Evolutionary conservation across 1,284 basidiomycete genomes (phyloP).

Genomic region (Leccinum proliferum): DNA sequence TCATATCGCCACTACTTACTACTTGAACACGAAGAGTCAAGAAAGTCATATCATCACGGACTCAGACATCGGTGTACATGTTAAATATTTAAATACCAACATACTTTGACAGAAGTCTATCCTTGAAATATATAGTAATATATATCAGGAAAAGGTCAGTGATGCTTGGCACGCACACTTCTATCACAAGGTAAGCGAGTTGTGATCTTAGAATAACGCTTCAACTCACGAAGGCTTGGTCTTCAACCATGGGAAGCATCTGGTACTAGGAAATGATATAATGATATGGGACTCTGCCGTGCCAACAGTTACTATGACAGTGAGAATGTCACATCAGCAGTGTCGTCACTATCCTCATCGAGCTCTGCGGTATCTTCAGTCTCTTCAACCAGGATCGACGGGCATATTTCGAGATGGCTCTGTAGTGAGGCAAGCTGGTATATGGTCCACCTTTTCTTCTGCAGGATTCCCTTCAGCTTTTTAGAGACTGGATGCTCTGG

Average conservation of each 20-base stretch:
- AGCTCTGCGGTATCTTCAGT: no score
- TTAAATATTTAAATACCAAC: neutral
- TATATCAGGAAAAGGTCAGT: neutral
- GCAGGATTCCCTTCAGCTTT: neutral
- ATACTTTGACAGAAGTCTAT: neutral
- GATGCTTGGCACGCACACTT: neutral
- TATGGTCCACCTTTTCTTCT: neutral
- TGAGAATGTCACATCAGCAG: no score
- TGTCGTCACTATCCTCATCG: no score
- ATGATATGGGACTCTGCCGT: neutral
- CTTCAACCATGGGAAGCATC: neutral
- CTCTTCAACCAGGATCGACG: neutral
- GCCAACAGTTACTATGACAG: no score
- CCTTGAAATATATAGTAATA: neutral
- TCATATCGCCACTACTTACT: neutral
- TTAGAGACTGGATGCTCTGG: neutral
- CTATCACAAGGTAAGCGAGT: neutral
- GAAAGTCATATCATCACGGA: neutral
- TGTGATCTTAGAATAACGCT: neutral
- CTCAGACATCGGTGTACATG: neutral
- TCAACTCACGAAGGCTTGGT: neutral
- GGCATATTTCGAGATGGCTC: neutral
- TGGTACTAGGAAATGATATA: neutral
- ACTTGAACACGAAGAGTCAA: neutral
- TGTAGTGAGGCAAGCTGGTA: neutral